Percentiles rank a stretch among this genome's conserved stretches.
phyloP scores from a whole-genome alignment of 495 filamentous ascomycete species.

The Pyronema domesticum region DNA sequence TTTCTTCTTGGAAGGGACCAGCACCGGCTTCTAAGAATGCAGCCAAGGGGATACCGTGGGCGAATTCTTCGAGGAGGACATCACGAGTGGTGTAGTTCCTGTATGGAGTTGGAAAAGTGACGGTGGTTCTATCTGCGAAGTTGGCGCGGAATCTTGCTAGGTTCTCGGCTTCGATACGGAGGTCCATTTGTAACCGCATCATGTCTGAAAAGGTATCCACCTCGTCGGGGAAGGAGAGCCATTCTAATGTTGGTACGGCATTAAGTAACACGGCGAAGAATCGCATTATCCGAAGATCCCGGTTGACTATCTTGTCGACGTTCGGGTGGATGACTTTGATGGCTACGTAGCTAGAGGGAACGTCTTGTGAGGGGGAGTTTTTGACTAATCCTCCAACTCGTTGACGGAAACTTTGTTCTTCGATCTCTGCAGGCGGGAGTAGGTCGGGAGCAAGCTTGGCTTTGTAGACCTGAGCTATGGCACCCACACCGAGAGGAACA shows the following conservation, averaged over 20 bases:
- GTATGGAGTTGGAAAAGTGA: slow-evolving; percentile 93
- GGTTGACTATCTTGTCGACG: slow-evolving; percentile 70
- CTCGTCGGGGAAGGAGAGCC: slow-evolving; percentile 92
- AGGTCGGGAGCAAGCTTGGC: slow-evolving; percentile 76
- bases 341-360: slow-evolving; percentile 85
- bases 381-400: slow-evolving; percentile 80
- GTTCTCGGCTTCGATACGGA: slow-evolving; percentile 88
- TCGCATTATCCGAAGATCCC: slow-evolving; percentile 82
- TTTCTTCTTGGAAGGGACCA: slow-evolving; percentile 81
- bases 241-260: slow-evolving; percentile 83
- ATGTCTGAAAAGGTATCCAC: slow-evolving; percentile 89
- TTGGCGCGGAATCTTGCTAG: slow-evolving; percentile 74
- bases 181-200: slow-evolving; percentile 92
- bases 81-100: slow-evolving; percentile 75
- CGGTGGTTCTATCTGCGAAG: slow-evolving; percentile 75
- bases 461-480: slow-evolving; percentile 96
- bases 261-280: slow-evolving; percentile 82
- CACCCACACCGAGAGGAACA: slow-evolving; percentile 78
- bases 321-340: slow-evolving; percentile 91
- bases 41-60: slow-evolving; percentile 76
- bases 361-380: slow-evolving; percentile 51
- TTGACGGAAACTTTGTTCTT: slow-evolving; percentile 41
- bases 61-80: slow-evolving; percentile 91
- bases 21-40: slow-evolving; percentile 82
- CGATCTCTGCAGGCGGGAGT: slow-evolving; percentile 33